Conservation (phyloP, 352 stramenopile species). For the Pelagophyceae sp. region DNA sequence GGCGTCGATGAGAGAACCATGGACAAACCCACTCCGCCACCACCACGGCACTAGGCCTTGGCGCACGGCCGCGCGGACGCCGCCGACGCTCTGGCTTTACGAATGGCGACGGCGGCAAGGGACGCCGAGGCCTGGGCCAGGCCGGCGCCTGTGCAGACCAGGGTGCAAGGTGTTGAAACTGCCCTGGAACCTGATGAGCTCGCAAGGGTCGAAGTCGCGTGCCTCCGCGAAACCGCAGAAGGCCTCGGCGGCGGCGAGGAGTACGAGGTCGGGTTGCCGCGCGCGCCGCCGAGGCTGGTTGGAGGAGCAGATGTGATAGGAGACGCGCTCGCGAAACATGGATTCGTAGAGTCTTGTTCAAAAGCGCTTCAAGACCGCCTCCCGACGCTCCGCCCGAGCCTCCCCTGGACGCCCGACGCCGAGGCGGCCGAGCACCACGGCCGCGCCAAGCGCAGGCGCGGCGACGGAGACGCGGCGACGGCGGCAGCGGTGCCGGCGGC, state of each 20-base stretch:
- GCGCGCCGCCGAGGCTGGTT: neutral
- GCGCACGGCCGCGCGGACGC: neutral
- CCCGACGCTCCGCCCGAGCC: neutral
- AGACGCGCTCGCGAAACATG: neutral
- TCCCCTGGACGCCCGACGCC: neutral
- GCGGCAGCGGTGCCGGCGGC: neutral
- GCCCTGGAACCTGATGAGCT: neutral
- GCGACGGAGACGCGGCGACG: neutral
- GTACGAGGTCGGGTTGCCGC: neutral
- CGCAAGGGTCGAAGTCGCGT: neutral
- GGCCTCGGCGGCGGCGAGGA: neutral
- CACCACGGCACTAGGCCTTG: too few relatives aligned
- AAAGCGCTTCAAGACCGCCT: neutral
- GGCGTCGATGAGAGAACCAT: too few relatives aligned
- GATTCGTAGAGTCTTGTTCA: neutral
- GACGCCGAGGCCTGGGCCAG: neutral
- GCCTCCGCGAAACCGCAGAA: neutral
- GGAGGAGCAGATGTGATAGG: neutral
- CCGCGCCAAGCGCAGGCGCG: neutral
- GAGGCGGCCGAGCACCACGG: neutral
- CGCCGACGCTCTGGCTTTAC: neutral
- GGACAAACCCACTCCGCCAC: too few relatives aligned
- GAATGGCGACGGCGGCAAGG: neutral
- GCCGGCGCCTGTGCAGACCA: too few relatives aligned
- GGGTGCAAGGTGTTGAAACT: too few relatives aligned